Conservation (phyloP, 768 basidiomycete species). For the Hypholoma fasciculare region DNA sequence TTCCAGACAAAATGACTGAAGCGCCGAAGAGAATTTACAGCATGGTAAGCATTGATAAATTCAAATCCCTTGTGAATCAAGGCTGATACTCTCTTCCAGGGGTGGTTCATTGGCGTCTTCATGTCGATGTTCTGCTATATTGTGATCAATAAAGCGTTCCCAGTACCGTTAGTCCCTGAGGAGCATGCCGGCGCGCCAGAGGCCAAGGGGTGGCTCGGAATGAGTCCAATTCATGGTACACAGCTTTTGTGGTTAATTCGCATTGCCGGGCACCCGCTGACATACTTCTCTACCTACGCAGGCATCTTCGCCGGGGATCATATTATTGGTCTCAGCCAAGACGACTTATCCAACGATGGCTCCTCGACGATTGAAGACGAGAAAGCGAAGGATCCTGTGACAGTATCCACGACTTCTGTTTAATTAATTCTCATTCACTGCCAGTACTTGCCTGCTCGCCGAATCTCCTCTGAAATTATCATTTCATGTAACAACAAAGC, state of each 20-base stretch:
- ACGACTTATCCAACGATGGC: neutral
- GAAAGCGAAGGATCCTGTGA: neutral
- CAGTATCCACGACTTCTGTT: no score
- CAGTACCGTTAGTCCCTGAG: constrained; percentile 4
- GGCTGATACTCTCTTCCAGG: neutral
- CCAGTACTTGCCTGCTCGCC: no score
- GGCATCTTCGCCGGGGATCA: constrained; percentile 13
- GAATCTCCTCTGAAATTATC: no score
- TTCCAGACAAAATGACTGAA: constrained; percentile 12
- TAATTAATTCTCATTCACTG: no score
- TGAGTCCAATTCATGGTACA: constrained; percentile 11
- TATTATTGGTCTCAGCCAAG: neutral
- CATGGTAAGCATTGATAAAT: neutral
- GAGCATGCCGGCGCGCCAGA: constrained; percentile 1
- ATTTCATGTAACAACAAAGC: no score
- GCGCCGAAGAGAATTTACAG: constrained; percentile 8
- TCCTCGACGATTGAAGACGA: constrained; percentile 5
- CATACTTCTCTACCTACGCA: neutral
- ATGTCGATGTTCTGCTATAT: constrained; percentile 10
- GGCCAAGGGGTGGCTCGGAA: constrained; percentile 12
- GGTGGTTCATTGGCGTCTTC: constrained; percentile 12
- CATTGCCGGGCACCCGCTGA: neutral
- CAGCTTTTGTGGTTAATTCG: no score
- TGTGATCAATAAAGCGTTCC: constrained; percentile 7
- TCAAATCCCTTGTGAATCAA: neutral